Conservation (phyloP, 768 basidiomycete species). For the Rickenella mellea region DNA sequence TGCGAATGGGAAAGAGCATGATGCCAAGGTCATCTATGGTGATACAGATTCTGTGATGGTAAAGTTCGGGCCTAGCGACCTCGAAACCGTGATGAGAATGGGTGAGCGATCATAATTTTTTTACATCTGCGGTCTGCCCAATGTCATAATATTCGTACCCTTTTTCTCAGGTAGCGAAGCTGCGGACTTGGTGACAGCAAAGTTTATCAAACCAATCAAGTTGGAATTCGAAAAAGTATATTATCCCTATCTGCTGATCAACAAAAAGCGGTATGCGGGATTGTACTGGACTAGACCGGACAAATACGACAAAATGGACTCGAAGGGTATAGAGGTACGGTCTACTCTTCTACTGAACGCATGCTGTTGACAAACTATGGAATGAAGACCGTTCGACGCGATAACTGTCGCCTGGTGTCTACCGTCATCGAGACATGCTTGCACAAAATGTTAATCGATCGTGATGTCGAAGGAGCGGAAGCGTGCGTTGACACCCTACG, state of each 20-base stretch:
- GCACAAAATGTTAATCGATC: conserved; percentile 94
- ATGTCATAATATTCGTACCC: background rate
- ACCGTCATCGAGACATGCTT: conserved; percentile 97
- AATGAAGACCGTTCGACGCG: conserved; percentile 88
- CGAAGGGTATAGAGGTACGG: conserved; percentile 94
- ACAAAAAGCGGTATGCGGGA: conserved; percentile 97
- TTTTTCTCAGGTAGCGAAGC: conserved; percentile 70
- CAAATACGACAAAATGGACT: conserved; percentile 99
- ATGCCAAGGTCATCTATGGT: conserved; percentile 94
- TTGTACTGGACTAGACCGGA: conserved; percentile 95
- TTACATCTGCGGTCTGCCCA: background rate
- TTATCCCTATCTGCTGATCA: conserved; percentile 95
- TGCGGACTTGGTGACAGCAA: conserved; percentile 80
- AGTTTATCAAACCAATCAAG: conserved; percentile 94
- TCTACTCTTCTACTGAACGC: background rate
- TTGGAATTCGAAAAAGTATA: conserved; percentile 99
- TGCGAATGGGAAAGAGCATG: conserved; percentile 75
- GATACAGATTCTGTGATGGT: conserved; percentile 99
- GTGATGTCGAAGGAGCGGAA: conserved; percentile 89
- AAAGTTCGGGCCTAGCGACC: conserved; percentile 84
- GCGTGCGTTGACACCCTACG: conserved; percentile 55
- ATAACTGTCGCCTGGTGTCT: conserved; percentile 96
- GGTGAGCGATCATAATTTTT: conserved; percentile 40
- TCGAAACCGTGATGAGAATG: conserved; percentile 80
- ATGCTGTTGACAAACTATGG: background rate